phyloP scores from a whole-genome alignment of 2,329 filamentous ascomycete genomes.

The Apiospora marii region DNA sequence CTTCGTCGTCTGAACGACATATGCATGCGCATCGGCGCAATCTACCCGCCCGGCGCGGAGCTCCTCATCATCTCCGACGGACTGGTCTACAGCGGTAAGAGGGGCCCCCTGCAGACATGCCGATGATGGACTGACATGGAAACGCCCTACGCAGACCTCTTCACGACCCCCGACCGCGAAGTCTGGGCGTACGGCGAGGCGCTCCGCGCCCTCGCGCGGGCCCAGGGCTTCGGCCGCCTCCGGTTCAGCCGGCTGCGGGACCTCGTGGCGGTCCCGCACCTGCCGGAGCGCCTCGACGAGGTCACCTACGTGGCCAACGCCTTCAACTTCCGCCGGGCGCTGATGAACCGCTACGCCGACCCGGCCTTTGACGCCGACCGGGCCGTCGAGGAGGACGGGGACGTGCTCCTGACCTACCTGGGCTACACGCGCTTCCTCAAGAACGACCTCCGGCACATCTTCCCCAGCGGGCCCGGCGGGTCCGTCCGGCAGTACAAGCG shows the following conservation, averaged over 20 bases:
- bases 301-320: conserved; percentile 57
- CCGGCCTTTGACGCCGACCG: conserved; percentile 50
- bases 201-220: conserved; percentile 47
- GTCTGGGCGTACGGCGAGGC: conserved; percentile 58
- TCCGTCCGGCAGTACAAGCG: conserved; percentile 53
- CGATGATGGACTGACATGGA: background rate
- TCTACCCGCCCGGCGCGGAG: conserved; percentile 54
- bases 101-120: background rate
- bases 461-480: conserved; percentile 44
- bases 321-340: conserved; percentile 52
- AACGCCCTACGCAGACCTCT: conserved; percentile 56
- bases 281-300: conserved; percentile 50
- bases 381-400: conserved; percentile 50
- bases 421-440: conserved; percentile 60
- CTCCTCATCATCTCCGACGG: conserved; percentile 61
- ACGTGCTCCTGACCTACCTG: conserved; percentile 57
- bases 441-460: conserved; percentile 53
- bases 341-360: conserved; percentile 53
- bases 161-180: conserved; percentile 55
- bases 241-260: conserved; percentile 55
- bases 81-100: conserved; percentile 58
- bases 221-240: conserved; percentile 51
- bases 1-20: conserved; percentile 55
- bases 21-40: conserved; percentile 52
- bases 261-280: conserved; percentile 47